Evolutionary conservation across 2,329 filamentous ascomycete genomes (phyloP).

Genomic region (Colletotrichum sp.): DNA sequence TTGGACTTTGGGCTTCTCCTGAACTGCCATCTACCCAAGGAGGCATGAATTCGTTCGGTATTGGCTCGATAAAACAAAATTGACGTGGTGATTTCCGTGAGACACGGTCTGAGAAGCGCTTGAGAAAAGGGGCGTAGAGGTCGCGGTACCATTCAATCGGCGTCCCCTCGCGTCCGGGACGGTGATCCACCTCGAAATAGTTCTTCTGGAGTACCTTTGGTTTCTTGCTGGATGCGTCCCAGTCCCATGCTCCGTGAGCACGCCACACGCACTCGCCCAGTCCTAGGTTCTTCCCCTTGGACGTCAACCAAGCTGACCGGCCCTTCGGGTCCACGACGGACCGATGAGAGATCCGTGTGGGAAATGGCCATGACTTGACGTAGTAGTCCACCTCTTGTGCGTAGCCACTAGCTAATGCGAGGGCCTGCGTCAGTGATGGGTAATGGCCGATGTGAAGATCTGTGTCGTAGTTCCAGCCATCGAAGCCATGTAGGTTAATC

Average conservation of each 20-base stretch:
- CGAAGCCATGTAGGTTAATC: slow-evolving; percentile 41
- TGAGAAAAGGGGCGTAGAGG: slow-evolving; percentile 44
- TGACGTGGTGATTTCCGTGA: slow-evolving; percentile 29
- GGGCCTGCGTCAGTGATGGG: slow-evolving; percentile 39
- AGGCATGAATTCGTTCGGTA: slow-evolving; percentile 46
- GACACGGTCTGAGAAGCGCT: slow-evolving; percentile 38
- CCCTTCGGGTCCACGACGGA: slow-evolving; percentile 40
- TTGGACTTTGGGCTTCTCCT: background rate
- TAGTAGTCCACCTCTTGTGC: slow-evolving; percentile 41
- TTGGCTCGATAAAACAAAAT: slow-evolving; percentile 44
- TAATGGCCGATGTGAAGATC: slow-evolving; percentile 46
- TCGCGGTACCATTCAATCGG: slow-evolving; percentile 46
- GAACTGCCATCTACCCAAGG: slow-evolving; percentile 32
- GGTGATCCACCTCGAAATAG: slow-evolving; percentile 44
- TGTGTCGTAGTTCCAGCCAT: slow-evolving; percentile 46
- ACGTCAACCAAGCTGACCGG: slow-evolving; percentile 37
- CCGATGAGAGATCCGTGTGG: slow-evolving; percentile 39
- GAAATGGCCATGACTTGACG: slow-evolving; percentile 46
- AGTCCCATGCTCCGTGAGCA: slow-evolving; percentile 41
- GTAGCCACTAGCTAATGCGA: slow-evolving; percentile 45
- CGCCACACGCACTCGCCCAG: slow-evolving; percentile 42
- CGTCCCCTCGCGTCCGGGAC: slow-evolving; percentile 36
- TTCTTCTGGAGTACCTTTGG: slow-evolving; percentile 30
- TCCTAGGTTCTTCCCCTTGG: slow-evolving; percentile 24
- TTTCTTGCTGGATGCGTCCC: slow-evolving; percentile 34